Evolutionary conservation across 805 yeast genomes (phyloP).

Genomic region (Pichia manshurica): DNA sequence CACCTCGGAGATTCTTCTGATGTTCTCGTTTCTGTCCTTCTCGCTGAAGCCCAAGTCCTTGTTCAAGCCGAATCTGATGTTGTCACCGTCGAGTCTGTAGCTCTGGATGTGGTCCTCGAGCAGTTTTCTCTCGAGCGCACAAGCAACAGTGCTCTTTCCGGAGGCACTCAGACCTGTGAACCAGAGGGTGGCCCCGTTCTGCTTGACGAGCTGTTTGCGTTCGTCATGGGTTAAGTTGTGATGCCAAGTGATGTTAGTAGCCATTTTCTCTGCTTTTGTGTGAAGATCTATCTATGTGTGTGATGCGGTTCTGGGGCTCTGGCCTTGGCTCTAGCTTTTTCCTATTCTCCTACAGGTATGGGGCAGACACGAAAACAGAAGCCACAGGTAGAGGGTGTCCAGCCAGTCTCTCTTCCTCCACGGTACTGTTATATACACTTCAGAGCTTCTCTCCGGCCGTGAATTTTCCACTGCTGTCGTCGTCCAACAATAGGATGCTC

Average conservation of each 20-base stretch:
- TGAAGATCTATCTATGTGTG: not conserved
- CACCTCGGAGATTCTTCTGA: constrained; percentile 91
- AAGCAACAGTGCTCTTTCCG: constrained; percentile 90
- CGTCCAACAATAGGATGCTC: too few species aligned
- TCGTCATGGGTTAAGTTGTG: constrained; percentile 79
- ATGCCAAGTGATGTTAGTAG: constrained; percentile 97
- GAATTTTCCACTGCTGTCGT: too few species aligned
- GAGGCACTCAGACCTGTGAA: constrained; percentile 93
- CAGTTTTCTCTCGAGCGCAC: constrained; percentile 82
- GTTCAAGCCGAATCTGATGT: constrained; percentile 89
- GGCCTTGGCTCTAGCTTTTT: too few species aligned
- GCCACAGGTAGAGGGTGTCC: not conserved
- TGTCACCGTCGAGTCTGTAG: constrained; percentile 92
- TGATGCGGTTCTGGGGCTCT: too few species aligned
- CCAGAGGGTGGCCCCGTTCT: constrained; percentile 90
- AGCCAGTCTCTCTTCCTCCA: too few species aligned
- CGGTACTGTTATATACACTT: too few species aligned
- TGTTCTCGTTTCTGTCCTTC: constrained; percentile 88
- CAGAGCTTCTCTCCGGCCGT: too few species aligned
- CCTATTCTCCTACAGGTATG: too few species aligned
- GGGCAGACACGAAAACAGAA: too few species aligned
- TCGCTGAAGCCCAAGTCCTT: constrained; percentile 92
- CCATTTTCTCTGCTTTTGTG: constrained; percentile 46
- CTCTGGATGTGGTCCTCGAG: constrained; percentile 65
- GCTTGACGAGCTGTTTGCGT: constrained; percentile 65